These are phyloP conservation scores for Nothomitra cinnamomea DNA, from an alignment of 2,329 filamentous ascomycete genomes.

Conservation along the genomic window DNA sequence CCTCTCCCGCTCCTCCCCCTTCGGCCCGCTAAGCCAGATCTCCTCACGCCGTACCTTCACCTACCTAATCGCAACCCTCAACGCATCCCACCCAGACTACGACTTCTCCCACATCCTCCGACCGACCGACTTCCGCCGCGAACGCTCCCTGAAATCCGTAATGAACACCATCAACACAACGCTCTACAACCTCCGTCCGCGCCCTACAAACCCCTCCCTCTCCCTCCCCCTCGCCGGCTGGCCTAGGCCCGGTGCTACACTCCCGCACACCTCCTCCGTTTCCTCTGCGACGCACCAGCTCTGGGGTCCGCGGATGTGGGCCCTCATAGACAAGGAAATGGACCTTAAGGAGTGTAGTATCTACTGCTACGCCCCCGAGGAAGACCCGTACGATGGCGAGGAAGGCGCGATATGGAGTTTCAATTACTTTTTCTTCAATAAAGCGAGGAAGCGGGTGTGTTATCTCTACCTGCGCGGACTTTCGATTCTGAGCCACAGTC, in stretches of 20 bases:
- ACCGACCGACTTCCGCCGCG: slow-evolving; percentile 76
- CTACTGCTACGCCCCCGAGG: slow-evolving; percentile 77
- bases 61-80: slow-evolving; percentile 89
- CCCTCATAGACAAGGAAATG: slow-evolving; percentile 88
- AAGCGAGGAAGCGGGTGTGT: slow-evolving; percentile 74
- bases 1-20: slow-evolving; percentile 75
- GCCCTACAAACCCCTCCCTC: slow-evolving; percentile 22
- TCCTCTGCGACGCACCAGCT: slow-evolving; percentile 34
- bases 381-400: slow-evolving; percentile 81
- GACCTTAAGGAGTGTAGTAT: slow-evolving; percentile 71
- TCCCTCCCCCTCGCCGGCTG: slow-evolving; percentile 11
- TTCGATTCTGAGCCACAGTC: slow-evolving; percentile 53
- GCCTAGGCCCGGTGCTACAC: slow-evolving; percentile 18
- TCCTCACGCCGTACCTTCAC: slow-evolving; percentile 85
- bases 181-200: slow-evolving; percentile 68
- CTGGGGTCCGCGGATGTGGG: slow-evolving; percentile 88
- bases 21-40: slow-evolving; percentile 75
- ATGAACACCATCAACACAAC: slow-evolving; percentile 81
- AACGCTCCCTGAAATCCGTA: slow-evolving; percentile 61
- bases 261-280: slow-evolving; percentile 23
- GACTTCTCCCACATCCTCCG: slow-evolving; percentile 89
- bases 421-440: slow-evolving; percentile 98
- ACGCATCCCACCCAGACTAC: slow-evolving; percentile 90
- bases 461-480: slow-evolving; percentile 90
- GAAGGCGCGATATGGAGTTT: slow-evolving; percentile 88